Evolutionary conservation across 352 stramenopile genomes (phyloP).

Genomic region (Phytophthora constricta): DNA sequence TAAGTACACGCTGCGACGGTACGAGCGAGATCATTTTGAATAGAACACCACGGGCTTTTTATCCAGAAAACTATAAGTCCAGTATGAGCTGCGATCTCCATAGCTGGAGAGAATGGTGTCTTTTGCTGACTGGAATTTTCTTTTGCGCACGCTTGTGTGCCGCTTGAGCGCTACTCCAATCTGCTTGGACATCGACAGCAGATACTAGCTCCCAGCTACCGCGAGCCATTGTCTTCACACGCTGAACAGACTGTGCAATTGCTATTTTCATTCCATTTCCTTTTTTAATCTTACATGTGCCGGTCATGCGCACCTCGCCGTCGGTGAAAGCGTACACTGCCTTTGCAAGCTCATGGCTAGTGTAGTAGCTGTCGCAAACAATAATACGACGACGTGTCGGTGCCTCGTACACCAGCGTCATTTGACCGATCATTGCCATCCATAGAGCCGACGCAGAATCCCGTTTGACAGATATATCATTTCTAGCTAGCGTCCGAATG

Average conservation of each 20-base stretch:
- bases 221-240: not conserved
- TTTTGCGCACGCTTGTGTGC: not conserved
- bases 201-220: conserved; percentile 1
- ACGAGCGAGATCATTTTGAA: too few relatives aligned
- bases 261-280: conserved; percentile 1
- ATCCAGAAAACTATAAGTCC: not conserved
- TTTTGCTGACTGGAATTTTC: not conserved
- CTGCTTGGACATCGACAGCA: not conserved
- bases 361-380: conserved; percentile 6
- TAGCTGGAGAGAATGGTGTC: not conserved
- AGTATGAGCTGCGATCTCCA: not conserved
- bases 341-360: not conserved
- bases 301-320: conserved; percentile 1
- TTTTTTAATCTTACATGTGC: not conserved
- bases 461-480: not conserved
- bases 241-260: not conserved
- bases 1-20: not conserved
- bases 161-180: conserved; percentile 1
- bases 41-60: not conserved
- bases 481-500: not conserved
- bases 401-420: not conserved
- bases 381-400: not conserved
- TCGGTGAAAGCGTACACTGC: not conserved
- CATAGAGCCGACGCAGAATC: not conserved
- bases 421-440: not conserved